A percentile compares a stretch with the other conserved stretches of the same genome.
phyloP scores from a whole-genome alignment of 2,329 filamentous ascomycete genomes.

The Colletotrichum cereale region DNA sequence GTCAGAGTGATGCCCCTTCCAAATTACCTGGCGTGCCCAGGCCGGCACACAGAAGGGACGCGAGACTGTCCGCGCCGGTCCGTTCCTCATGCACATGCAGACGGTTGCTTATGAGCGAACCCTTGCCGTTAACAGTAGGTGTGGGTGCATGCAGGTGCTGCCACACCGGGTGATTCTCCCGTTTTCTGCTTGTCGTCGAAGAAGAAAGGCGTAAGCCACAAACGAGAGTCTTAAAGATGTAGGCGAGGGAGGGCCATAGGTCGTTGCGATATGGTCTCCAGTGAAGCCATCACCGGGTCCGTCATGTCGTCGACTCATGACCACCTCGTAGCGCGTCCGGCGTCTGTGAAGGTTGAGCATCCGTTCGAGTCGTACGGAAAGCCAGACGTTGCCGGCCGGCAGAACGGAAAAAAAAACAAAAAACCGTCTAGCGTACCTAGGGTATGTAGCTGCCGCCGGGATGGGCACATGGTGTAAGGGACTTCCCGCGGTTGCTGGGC shows the following conservation, averaged over 20 bases:
- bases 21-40: neutral
- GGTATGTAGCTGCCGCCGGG: neutral
- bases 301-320: neutral
- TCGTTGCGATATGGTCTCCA: neutral
- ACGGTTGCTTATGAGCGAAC: slow-evolving; percentile 23
- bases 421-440: slow-evolving; percentile 2
- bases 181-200: neutral
- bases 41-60: slow-evolving; percentile 16
- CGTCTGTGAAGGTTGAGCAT: neutral
- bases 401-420: neutral
- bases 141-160: slow-evolving; percentile 25
- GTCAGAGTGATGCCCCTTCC: slow-evolving; percentile 1
- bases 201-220: neutral
- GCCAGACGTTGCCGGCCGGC: slow-evolving; percentile 12
- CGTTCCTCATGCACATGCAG: slow-evolving; percentile 40
- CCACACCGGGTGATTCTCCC: slow-evolving; percentile 5
- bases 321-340: neutral
- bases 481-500: slow-evolving; percentile 40
- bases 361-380: neutral
- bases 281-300: neutral
- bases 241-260: neutral
- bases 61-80: slow-evolving; percentile 30
- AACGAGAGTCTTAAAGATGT: neutral
- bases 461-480: slow-evolving; percentile 32
- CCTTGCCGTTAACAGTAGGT: slow-evolving; percentile 26